Evolutionary conservation across 768 basidiomycete species (phyloP), one percentile per base, ranked within the genome.

Genomic region (Phallus indusiatus): DNA sequence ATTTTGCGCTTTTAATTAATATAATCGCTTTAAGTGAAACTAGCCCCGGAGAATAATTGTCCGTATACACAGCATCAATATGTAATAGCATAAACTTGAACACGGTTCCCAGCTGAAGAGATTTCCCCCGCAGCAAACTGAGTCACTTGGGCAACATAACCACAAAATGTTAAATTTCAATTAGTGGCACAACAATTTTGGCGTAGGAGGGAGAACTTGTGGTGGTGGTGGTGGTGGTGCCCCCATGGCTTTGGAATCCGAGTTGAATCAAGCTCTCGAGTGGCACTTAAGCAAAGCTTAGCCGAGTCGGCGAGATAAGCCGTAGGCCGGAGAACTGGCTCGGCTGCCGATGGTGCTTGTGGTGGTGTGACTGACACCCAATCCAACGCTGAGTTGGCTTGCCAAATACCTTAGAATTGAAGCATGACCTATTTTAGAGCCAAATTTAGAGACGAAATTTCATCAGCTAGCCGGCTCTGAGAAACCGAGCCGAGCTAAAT

Each of bases 61-160:
- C 68, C 0, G 73, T 72, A 57, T 74, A 72, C 33, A 72, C 65
- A 46, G 72, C 73, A 18, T 70, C 70, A 18, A 74, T n/a, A n/a
- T n/a, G n/a, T 72, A 47, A 68, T 68, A 16, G 70, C 71, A 36
- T 63, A 66, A 62, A n/a, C n/a, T n/a, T n/a, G n/a, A n/a, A 74
- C 65, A 12, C 68, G 67, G 21, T 63, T 47, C 22, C 65, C 64
- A 16, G 70, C 63, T 1, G 64, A 28, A 5, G 75, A 72, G 28
- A 76, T 68, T 59, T 65, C 58, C 9, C 64, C 64, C 18, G 73
- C 74, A 16, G 75, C 72, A 10, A 72, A 67, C 55, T 75, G 75
- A 4, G 72, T 71, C 0, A 76, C 68, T 58, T 75, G 74, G 22
- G 60, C 66, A 20, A 64, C 66, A 52, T 67, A 64, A 17, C 60